These are phyloP conservation scores for Aureobasidium sp. DNA, from an alignment of 2,329 filamentous ascomycete species.

Conservation along the genomic window DNA sequence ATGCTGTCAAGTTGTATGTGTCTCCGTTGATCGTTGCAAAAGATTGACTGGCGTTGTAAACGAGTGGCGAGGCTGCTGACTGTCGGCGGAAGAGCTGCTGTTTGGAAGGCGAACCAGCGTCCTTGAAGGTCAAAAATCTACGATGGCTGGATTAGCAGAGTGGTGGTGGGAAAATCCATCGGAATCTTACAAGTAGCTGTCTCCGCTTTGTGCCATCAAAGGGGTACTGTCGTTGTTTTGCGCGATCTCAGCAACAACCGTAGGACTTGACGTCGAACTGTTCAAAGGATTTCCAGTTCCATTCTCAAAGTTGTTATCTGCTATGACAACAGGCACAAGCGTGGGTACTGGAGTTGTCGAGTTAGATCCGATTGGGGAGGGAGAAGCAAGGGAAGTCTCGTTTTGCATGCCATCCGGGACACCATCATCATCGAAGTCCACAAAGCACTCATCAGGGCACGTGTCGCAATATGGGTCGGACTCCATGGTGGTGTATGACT, in stretches of 20 bases:
- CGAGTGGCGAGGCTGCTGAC: background rate
- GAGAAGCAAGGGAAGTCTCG: background rate
- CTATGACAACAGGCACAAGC: background rate
- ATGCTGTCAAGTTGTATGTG: background rate
- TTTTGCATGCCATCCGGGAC: background rate
- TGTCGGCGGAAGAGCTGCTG: background rate
- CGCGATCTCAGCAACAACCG: background rate
- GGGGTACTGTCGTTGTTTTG: background rate
- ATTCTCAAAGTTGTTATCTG: constrained; percentile 3
- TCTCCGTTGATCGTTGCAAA: background rate
- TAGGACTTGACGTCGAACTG: background rate
- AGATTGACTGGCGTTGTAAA: background rate
- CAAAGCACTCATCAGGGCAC: background rate
- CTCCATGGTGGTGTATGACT: background rate
- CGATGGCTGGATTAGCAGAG: background rate
- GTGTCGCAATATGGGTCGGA: background rate
- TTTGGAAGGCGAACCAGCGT: background rate
- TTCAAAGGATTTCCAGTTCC: background rate
- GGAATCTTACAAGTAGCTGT: background rate
- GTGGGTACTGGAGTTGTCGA: background rate
- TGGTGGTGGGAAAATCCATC: background rate
- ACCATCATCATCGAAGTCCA: constrained; percentile 3
- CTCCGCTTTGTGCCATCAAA: background rate
- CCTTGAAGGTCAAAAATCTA: constrained; percentile 2
- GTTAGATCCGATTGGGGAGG: background rate